Conservation (phyloP, 208 protist genomes). For the Spongospora subterranea region DNA sequence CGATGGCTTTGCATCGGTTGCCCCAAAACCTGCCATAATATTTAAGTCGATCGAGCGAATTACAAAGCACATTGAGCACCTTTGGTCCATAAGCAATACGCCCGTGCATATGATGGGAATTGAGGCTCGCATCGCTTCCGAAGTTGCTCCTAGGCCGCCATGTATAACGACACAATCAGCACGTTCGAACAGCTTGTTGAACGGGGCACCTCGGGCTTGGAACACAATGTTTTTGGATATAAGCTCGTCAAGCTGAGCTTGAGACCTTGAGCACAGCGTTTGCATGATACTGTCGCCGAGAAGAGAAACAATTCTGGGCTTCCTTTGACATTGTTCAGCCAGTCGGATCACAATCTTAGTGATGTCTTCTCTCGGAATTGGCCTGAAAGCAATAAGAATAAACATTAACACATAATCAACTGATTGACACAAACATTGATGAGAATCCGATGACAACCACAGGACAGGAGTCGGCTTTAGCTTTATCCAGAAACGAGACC, state of each 20-base stretch:
- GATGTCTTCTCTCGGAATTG: conserved; percentile 28
- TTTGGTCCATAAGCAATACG: conserved; percentile 38
- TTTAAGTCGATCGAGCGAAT: not conserved
- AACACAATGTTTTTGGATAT: not conserved
- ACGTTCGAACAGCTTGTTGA: not conserved
- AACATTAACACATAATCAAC: too few species aligned
- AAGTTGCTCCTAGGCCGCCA: conserved; percentile 25
- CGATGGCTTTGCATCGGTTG: conserved; percentile 7
- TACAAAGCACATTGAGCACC: not conserved
- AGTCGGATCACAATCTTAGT: conserved; percentile 22
- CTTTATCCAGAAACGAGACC: conserved; percentile 2
- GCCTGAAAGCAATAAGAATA: not conserved
- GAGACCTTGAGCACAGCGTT: not conserved
- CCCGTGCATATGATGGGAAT: conserved; percentile 29
- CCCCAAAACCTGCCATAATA: not conserved
- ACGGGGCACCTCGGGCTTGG: conserved; percentile 14
- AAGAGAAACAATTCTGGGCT: not conserved
- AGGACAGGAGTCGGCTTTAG: not conserved
- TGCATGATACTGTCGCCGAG: conserved; percentile 16
- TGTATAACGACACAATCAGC: conserved; percentile 39
- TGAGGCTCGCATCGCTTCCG: conserved; percentile 13
- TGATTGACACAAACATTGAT: conserved; percentile 52
- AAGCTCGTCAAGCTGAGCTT: not conserved
- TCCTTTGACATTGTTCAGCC: conserved; percentile 15
- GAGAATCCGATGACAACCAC: conserved; percentile 55